phyloP scores from a whole-genome alignment of 768 basidiomycete species.

The Collybia mongolica region DNA sequence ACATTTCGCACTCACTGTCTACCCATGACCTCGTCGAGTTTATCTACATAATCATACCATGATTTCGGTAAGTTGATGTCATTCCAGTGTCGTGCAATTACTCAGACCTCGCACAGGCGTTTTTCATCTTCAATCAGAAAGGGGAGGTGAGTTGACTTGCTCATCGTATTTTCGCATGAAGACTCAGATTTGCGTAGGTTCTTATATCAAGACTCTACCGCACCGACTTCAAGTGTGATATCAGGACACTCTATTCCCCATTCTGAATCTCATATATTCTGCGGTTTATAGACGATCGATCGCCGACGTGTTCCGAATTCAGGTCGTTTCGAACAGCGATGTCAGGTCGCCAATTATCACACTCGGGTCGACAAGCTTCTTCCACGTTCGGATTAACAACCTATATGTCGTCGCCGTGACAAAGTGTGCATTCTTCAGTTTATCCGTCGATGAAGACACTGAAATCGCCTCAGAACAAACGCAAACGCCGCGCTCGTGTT shows the following conservation, averaged over 20 bases:
- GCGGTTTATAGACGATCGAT: conserved; percentile 75
- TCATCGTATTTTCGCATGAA: conserved; percentile 3
- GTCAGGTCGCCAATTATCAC: conserved; percentile 97
- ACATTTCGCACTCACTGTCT: too few relatives aligned
- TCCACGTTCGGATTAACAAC: conserved; percentile 95
- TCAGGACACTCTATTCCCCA: conserved; percentile 2
- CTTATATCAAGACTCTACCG: conserved; percentile 95
- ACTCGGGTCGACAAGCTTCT: conserved; percentile 97
- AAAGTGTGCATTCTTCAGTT: conserved; percentile 56
- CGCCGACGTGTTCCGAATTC: conserved; percentile 97
- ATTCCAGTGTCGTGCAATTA: not conserved
- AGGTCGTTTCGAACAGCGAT: conserved; percentile 97
- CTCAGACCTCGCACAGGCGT: conserved; percentile 57
- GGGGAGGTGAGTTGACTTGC: conserved; percentile 74
- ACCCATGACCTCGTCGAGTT: conserved; percentile 1
- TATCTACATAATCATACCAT: conserved; percentile 13
- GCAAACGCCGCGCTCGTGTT: conserved; percentile 97
- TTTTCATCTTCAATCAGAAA: conserved; percentile 99
- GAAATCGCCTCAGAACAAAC: conserved; percentile 63
- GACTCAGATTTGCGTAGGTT: conserved; percentile 52
- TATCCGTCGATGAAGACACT: not conserved
- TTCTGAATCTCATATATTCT: conserved; percentile 4
- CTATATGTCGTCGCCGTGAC: conserved; percentile 95
- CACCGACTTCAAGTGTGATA: conserved; percentile 89
- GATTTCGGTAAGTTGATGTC: conserved; percentile 24